Conservation (phyloP, 1,284 basidiomycete genomes). For the Amylostereum areolatum region DNA sequence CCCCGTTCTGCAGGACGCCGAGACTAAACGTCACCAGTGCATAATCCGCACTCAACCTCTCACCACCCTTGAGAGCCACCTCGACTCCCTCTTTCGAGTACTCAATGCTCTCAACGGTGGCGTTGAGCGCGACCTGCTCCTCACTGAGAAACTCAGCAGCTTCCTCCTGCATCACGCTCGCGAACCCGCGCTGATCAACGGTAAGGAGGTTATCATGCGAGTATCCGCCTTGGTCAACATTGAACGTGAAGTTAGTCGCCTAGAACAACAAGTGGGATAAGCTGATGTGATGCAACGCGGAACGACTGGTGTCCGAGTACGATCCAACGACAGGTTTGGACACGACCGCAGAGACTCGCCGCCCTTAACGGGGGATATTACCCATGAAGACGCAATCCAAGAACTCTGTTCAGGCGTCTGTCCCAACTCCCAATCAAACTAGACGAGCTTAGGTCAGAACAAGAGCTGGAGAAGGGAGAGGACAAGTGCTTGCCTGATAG, state of each 20-base stretch:
- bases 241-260: conserved; percentile 65
- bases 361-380: conserved; percentile 17
- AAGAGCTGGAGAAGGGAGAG: background rate
- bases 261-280: conserved; percentile 15
- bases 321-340: conserved; percentile 1
- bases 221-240: conserved; percentile 49
- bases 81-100: conserved; percentile 41
- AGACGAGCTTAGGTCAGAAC: conserved; percentile 9
- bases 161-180: conserved; percentile 47
- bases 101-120: conserved; percentile 45
- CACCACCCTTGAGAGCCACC: conserved; percentile 40
- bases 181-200: conserved; percentile 60
- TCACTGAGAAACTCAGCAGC: conserved; percentile 45
- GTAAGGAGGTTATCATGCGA: conserved; percentile 49
- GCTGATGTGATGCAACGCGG: background rate
- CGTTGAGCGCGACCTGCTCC: conserved; percentile 41
- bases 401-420: conserved; percentile 58
- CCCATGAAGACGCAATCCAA: conserved; percentile 57
- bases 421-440: conserved; percentile 49
- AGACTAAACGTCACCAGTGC: conserved; percentile 26
- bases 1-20: conserved; percentile 48
- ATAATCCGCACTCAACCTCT: conserved; percentile 24
- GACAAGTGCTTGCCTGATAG: conserved; percentile 16
- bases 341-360: conserved; percentile 1
- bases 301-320: conserved; percentile 1